A percentile compares a stretch with the other conserved stretches of the same genome.
phyloP scores from a whole-genome alignment of 2,329 filamentous ascomycete species.

The Fusarium sambucinum region DNA sequence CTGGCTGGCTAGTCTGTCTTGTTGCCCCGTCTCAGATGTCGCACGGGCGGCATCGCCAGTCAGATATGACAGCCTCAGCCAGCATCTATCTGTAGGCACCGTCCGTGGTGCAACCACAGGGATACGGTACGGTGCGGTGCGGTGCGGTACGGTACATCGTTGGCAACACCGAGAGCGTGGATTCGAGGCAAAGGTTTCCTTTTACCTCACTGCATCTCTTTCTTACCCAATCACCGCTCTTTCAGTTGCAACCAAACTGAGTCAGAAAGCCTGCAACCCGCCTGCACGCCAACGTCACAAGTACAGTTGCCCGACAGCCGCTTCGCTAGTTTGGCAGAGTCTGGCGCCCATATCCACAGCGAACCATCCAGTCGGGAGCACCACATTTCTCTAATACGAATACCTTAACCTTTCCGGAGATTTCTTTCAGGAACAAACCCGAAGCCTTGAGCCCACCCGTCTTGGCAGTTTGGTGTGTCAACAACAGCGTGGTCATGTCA shows the following conservation, averaged over 20 bases:
- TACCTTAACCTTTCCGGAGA: slow-evolving; percentile 36
- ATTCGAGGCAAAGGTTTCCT: slow-evolving; percentile 19
- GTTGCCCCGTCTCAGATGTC: slow-evolving; percentile 37
- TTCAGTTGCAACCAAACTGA: slow-evolving; percentile 5
- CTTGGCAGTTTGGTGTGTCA: slow-evolving; percentile 18
- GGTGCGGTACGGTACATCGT: background rate
- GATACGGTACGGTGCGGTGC: background rate
- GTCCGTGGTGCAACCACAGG: slow-evolving; percentile 11
- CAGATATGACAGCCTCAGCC: slow-evolving; percentile 31
- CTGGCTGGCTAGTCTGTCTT: slow-evolving; percentile 18
- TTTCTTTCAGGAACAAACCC: slow-evolving; percentile 35
- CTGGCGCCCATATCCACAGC: slow-evolving; percentile 37
- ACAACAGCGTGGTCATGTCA: background rate
- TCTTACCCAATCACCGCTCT: slow-evolving; percentile 24
- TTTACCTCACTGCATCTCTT: background rate
- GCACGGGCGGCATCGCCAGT: slow-evolving; percentile 39
- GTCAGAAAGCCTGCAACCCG: slow-evolving; percentile 19
- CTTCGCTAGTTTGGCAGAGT: slow-evolving; percentile 30
- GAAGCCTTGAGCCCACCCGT: slow-evolving; percentile 23
- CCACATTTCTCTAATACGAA: slow-evolving; percentile 35
- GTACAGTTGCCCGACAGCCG: slow-evolving; percentile 32
- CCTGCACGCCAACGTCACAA: slow-evolving; percentile 29
- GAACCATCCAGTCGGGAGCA: slow-evolving; percentile 43
- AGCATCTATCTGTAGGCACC: slow-evolving; percentile 24
- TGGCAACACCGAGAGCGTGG: slow-evolving; percentile 13